phyloP scores from a whole-genome alignment of 441 rosid genomes.

The Geranium incanum region DNA sequence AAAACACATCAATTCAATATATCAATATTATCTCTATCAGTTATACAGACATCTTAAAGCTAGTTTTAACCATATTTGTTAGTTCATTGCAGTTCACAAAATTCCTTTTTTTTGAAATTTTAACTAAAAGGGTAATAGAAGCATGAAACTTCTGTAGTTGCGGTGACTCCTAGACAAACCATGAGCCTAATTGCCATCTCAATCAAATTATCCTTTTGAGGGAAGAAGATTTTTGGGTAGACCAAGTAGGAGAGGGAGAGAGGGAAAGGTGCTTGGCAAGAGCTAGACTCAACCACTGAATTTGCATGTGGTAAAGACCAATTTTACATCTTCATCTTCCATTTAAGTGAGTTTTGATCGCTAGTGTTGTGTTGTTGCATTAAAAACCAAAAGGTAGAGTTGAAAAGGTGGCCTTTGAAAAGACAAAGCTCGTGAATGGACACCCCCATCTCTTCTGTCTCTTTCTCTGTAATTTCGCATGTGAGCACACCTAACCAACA shows the following conservation, averaged over 20 bases:
- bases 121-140: neutral
- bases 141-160: neutral
- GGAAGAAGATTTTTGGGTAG: neutral
- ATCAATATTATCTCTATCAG: no score
- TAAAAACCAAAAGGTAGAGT: constrained; percentile 27
- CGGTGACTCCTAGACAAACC: neutral
- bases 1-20: no score
- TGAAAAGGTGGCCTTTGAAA: constrained; percentile 16
- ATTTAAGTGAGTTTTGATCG: neutral
- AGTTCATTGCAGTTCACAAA: neutral
- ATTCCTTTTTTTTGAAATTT: neutral
- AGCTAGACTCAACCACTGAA: constrained; percentile 1
- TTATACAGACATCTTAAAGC: no score
- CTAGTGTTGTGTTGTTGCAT: constrained; percentile 21
- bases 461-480: constrained; percentile 23
- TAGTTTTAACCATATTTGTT: neutral
- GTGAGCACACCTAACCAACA: constrained; percentile 37
- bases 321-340: neutral
- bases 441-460: constrained; percentile 3
- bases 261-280: neutral
- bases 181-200: neutral
- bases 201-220: neutral
- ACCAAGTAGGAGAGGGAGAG: neutral
- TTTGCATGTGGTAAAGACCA: neutral
- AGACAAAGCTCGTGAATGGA: constrained; percentile 27